phyloP scores from a whole-genome alignment of 2,329 filamentous ascomycete species.

The Monilinia fructigena region DNA sequence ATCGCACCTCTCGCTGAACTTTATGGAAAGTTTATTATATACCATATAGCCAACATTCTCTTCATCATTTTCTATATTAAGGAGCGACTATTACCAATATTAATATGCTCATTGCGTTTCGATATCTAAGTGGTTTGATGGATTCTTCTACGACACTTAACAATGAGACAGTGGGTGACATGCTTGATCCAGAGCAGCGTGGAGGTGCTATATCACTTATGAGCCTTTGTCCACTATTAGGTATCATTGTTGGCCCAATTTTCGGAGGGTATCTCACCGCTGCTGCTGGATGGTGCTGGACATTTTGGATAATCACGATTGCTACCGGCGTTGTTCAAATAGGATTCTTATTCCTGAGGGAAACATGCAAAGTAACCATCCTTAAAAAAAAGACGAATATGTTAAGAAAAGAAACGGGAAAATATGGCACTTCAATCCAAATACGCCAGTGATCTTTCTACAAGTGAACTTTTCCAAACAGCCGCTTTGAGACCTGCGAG shows the following conservation, averaged over 20 bases:
- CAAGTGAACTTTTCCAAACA: constrained; percentile 34
- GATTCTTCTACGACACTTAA: constrained; percentile 79
- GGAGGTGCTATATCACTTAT: constrained; percentile 79
- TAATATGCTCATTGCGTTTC: constrained; percentile 54
- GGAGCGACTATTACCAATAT: constrained; percentile 53
- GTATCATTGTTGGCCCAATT: constrained; percentile 19
- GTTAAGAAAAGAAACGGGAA: constrained; percentile 49
- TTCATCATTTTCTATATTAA: constrained; percentile 50
- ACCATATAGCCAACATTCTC: constrained; percentile 52
- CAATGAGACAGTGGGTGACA: constrained; percentile 77
- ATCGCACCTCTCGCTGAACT: constrained; percentile 53
- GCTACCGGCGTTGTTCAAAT: constrained; percentile 30
- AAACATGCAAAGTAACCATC: constrained; percentile 50
- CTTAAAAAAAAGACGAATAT: constrained; percentile 44
- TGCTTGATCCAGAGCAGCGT: constrained; percentile 71
- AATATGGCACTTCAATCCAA: constrained; percentile 51
- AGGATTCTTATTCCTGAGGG: constrained; percentile 44
- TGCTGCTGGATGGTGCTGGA: constrained; percentile 42
- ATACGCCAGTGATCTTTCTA: constrained; percentile 38
- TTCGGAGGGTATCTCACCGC: constrained; percentile 41
- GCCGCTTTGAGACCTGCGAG: not conserved
- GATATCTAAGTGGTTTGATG: constrained; percentile 62
- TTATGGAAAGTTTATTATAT: constrained; percentile 53
- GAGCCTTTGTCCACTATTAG: constrained; percentile 52
- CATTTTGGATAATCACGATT: constrained; percentile 50